Percentiles rank a stretch among this genome's conserved stretches.
Conservation (phyloP, 352 stramenopile species). For the Phytopythium montanum region DNA sequence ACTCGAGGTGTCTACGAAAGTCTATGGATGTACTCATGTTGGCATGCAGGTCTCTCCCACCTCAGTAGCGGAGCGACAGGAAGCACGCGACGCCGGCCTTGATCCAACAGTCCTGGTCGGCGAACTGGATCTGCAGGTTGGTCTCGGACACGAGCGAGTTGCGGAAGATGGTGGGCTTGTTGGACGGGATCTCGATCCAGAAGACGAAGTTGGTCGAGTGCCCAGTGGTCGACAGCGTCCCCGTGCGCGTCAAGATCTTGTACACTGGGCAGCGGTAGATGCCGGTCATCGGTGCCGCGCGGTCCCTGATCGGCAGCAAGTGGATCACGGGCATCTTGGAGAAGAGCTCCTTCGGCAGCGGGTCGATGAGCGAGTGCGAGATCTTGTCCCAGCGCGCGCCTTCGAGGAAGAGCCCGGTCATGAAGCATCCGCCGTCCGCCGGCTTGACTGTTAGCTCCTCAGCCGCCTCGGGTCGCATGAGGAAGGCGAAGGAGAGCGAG, state of each 20-base stretch:
- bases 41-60: neutral
- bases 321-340: conserved; percentile 84
- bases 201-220: conserved; percentile 88
- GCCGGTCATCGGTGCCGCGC: conserved; percentile 43
- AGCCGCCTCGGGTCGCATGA: conserved; percentile 59
- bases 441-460: conserved; percentile 29
- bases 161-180: conserved; percentile 62
- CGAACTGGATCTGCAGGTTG: conserved; percentile 77
- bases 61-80: conserved; percentile 49
- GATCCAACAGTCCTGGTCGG: conserved; percentile 91
- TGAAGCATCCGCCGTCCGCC: conserved; percentile 27
- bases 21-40: neutral
- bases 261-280: conserved; percentile 92
- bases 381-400: conserved; percentile 38
- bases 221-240: conserved; percentile 34
- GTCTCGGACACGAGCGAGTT: conserved; percentile 89
- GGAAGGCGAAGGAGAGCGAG: conserved; percentile 76
- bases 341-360: conserved; percentile 86
- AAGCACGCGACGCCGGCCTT: conserved; percentile 93
- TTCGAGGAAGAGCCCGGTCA: conserved; percentile 33
- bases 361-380: conserved; percentile 62
- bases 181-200: conserved; percentile 91
- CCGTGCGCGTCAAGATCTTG: conserved; percentile 89
- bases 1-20: neutral
- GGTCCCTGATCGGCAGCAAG: conserved; percentile 65